Base-by-base conservation (phyloP, 805 yeast species). In the Kodamaea fukazawae region DNA sequence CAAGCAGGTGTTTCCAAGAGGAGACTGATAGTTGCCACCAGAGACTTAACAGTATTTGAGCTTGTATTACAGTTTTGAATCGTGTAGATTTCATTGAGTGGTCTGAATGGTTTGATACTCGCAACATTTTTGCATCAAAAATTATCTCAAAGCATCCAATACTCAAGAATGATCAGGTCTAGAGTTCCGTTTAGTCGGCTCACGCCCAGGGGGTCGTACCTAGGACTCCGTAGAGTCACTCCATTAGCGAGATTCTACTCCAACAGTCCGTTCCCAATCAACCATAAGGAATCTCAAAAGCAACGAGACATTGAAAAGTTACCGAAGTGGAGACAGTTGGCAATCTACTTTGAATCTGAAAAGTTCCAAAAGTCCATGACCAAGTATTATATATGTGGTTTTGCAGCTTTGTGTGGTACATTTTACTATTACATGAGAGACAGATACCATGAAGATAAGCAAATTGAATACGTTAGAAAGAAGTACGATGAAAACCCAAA, bases 341-440 rank as follows among this genome's bases (percentile, higher is more conserved):
- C 65, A 4, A 43, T 46, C n/a, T 67, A 67, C 45, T 55, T 61
- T 38, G 58, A 80, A 40, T 71, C 83, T 2, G 73, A 73, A 39
- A 71, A 74, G 38, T 83, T 83, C 60, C 75, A 77, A 44, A 79
- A 74, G 50, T 51, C 54, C 7, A 70, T 83, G 70, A 81, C 89
- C 4, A 76, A 77, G 49, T 78, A 73, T 54, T 76, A 83, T 46
- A 55, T 85, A 30, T 77, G 75, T n/a, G 73, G 78, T 2, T 83
- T 83, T 55, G 67, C 69, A 2, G 63, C 74, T 7, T 75, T 82
- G 52, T 57, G 79, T 20, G 65, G 75, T 14, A 75, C 81, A 42
- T 86, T 87, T 38, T 71, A 77, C 42, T 73, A 72, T 53, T 79
- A 81, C 56, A 81, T 84, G 79, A 70, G 78, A 50, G 84, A 83